A percentile compares a stretch with the other conserved stretches of the same genome.
These are phyloP conservation scores for Colletotrichum trifolii DNA, from an alignment of 2,329 filamentous ascomycete genomes.

Conservation along the genomic window DNA sequence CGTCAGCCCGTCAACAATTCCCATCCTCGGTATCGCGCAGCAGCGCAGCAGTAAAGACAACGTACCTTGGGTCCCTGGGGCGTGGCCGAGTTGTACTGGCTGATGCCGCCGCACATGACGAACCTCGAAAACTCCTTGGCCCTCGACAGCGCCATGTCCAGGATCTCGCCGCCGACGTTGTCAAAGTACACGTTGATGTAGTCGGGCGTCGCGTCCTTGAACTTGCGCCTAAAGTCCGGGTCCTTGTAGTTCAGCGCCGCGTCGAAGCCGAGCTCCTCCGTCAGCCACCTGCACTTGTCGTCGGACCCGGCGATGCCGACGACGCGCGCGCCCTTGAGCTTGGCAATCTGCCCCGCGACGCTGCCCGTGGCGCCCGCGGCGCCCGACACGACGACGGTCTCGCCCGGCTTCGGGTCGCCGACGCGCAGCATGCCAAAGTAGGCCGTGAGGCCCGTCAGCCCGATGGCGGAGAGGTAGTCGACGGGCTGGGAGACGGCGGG, in stretches of 20 bases:
- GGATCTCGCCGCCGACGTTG: constrained; percentile 78
- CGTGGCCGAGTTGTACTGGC: constrained; percentile 71
- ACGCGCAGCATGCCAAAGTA: constrained; percentile 80
- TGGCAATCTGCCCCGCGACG: constrained; percentile 82
- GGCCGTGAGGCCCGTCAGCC: constrained; percentile 78
- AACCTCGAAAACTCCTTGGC: constrained; percentile 73
- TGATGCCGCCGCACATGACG: constrained; percentile 78
- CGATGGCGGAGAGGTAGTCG: constrained; percentile 71
- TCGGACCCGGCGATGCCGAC: constrained; percentile 74
- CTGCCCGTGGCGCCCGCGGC: constrained; percentile 83
- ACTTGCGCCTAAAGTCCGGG: constrained; percentile 67
- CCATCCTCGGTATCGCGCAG: too few species aligned
- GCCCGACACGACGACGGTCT: constrained; percentile 81
- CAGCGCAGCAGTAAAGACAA: background rate
- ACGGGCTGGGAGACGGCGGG: constrained; percentile 58
- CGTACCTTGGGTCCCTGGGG: constrained; percentile 64
- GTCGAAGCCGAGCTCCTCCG: constrained; percentile 73
- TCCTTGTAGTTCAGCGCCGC: constrained; percentile 77
- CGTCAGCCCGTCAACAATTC: too few species aligned
- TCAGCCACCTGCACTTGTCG: constrained; percentile 76
- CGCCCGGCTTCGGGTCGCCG: constrained; percentile 73
- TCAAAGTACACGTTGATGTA: constrained; percentile 79
- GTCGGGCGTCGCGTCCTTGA: constrained; percentile 67
- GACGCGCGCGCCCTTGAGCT: constrained; percentile 72
- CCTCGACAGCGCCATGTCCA: constrained; percentile 73